These are phyloP conservation scores for Penicillium sp. DNA, from an alignment of 2,329 filamentous ascomycete species.

Conservation along the genomic window DNA sequence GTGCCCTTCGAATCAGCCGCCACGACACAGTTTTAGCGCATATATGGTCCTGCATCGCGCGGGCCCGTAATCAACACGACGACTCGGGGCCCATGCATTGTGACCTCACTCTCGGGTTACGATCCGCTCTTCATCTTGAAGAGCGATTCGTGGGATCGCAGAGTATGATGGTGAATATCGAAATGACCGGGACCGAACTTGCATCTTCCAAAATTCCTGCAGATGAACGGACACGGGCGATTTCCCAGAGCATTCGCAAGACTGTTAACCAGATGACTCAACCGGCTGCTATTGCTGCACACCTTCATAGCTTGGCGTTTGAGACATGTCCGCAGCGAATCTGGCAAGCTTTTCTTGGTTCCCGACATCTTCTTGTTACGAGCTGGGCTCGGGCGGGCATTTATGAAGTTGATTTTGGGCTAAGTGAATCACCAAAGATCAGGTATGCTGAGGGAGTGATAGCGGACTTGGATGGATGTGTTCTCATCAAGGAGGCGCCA, in stretches of 20 bases:
- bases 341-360: constrained; percentile 18
- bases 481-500: constrained; percentile 23
- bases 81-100: constrained; percentile 11
- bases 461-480: constrained; percentile 18
- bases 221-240: neutral
- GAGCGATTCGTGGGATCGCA: constrained; percentile 12
- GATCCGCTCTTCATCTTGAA: constrained; percentile 5
- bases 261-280: constrained; percentile 10
- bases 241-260: constrained; percentile 11
- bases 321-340: constrained; percentile 15
- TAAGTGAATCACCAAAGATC: constrained; percentile 2
- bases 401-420: constrained; percentile 19
- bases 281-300: constrained; percentile 5
- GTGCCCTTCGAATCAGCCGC: constrained; percentile 35
- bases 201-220: constrained; percentile 2
- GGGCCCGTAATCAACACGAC: constrained; percentile 33
- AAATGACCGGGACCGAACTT: constrained; percentile 12
- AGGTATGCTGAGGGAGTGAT: constrained; percentile 23
- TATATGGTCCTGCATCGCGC: constrained; percentile 47
- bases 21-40: constrained; percentile 51
- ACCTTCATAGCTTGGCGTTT: constrained; percentile 14
- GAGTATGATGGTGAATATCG: constrained; percentile 12
- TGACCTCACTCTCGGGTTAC: constrained; percentile 10
- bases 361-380: constrained; percentile 15
- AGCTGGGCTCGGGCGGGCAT: constrained; percentile 15